phyloP scores from a whole-genome alignment of 73 alveolate species.

The Paramecium primaurelia region DNA sequence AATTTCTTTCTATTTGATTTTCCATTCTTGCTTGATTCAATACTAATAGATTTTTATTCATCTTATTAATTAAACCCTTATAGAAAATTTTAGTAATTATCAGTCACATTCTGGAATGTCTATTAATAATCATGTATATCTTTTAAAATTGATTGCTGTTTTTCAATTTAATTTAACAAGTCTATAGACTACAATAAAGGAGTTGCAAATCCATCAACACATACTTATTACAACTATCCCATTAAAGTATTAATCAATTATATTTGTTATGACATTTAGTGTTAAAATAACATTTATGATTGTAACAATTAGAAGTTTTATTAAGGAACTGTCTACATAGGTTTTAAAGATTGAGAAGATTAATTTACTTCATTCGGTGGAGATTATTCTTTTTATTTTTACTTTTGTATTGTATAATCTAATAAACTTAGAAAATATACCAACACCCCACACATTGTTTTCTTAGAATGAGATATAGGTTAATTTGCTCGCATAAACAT shows the following conservation, averaged over 20 bases:
- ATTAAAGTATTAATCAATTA: not conserved
- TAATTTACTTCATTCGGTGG: not conserved
- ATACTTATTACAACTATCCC: not conserved
- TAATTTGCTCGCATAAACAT: slow-evolving; percentile 38
- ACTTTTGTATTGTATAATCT: not conserved
- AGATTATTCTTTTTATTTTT: not conserved
- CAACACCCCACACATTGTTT: slow-evolving; percentile 17
- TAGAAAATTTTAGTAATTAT: not conserved
- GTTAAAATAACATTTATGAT: slow-evolving; percentile 9
- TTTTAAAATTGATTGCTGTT: not conserved
- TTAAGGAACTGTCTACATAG: not conserved
- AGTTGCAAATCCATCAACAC: slow-evolving; percentile 36
- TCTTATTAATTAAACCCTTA: not conserved
- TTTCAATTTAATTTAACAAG: not conserved
- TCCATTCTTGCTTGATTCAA: not conserved
- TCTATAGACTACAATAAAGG: not conserved
- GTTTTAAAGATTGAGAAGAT: not conserved
- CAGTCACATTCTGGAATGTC: slow-evolving; percentile 2
- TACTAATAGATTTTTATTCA: slow-evolving; percentile 13
- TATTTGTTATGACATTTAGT: not conserved
- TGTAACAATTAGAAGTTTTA: not conserved
- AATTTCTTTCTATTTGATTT: slow-evolving; percentile 19
- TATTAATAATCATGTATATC: not conserved
- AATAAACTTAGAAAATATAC: not conserved
- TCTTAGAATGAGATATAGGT: not conserved